Percentiles rank a stretch among this genome's conserved stretches.
Conservation (phyloP, 371 early-diverging fungal species). For the Lichtheimia hyalospora region DNA sequence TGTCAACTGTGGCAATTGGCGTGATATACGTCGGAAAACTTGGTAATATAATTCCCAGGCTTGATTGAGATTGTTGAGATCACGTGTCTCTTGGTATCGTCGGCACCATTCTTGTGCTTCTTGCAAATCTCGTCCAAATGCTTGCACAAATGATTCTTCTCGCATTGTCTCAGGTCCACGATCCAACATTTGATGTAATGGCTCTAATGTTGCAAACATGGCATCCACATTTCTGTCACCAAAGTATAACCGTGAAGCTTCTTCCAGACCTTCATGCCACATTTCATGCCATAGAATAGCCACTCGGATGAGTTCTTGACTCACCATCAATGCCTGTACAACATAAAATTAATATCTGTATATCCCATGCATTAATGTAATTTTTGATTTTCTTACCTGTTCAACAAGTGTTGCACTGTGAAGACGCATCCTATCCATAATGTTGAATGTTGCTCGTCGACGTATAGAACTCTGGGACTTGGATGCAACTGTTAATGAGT, state of each 20-base stretch:
- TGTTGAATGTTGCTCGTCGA: conserved; percentile 83
- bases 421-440: conserved; percentile 92
- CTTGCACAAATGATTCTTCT: conserved; percentile 93
- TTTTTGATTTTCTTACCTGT: conserved; percentile 48
- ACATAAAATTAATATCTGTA: background rate
- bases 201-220: conserved; percentile 90
- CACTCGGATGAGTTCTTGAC: conserved; percentile 95
- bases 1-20: conserved; percentile 81
- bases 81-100: conserved; percentile 77
- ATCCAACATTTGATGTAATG: conserved; percentile 89
- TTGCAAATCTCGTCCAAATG: conserved; percentile 89
- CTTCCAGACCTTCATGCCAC: conserved; percentile 97
- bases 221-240: conserved; percentile 86
- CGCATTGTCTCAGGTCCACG: conserved; percentile 92
- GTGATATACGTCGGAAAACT: conserved; percentile 85
- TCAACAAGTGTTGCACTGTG: conserved; percentile 87
- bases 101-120: conserved; percentile 92
- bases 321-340: conserved; percentile 84
- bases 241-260: conserved; percentile 87
- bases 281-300: conserved; percentile 97
- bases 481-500: conserved; percentile 94
- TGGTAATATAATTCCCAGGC: conserved; percentile 96
- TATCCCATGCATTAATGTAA: conserved; percentile 5
- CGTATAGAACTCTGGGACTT: conserved; percentile 84
- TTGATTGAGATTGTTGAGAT: conserved; percentile 85